Evolutionary conservation across 1,284 basidiomycete species (phyloP).

Genomic region (Malassezia nana): DNA sequence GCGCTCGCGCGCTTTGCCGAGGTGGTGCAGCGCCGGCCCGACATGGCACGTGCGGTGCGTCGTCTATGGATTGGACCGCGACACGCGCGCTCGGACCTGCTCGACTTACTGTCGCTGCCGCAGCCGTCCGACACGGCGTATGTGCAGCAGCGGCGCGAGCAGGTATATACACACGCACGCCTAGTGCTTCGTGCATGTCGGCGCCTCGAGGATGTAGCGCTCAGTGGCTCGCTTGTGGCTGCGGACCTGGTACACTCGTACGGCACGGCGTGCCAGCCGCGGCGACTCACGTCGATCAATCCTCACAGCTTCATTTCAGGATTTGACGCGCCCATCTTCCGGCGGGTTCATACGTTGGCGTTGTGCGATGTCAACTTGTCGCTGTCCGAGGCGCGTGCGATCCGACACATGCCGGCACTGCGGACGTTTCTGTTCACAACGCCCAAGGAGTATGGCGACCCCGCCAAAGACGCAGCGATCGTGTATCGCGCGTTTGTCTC

Average conservation of each 20-base stretch:
- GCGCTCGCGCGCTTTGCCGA: conserved; percentile 4
- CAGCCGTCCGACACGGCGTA: conserved; percentile 22
- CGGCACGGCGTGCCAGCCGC: conserved; percentile 42
- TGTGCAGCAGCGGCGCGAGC: conserved; percentile 24
- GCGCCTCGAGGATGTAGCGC: conserved; percentile 32
- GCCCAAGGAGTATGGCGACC: conserved; percentile 39
- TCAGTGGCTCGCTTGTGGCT: conserved; percentile 35
- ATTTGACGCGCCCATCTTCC: conserved; percentile 41
- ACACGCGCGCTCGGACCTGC: conserved; percentile 30
- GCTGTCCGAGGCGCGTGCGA: conserved; percentile 35
- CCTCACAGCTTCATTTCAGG: conserved; percentile 40
- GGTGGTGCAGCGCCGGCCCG: conserved; percentile 8
- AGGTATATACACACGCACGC: conserved; percentile 22
- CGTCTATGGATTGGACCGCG: conserved; percentile 38
- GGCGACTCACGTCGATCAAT: conserved; percentile 35
- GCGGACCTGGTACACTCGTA: conserved; percentile 32
- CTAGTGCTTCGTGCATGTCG: conserved; percentile 35
- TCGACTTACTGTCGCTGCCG: conserved; percentile 34
- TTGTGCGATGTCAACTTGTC: conserved; percentile 41
- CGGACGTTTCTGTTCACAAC: conserved; percentile 30
- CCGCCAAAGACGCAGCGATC: conserved; percentile 25
- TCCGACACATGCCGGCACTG: conserved; percentile 31
- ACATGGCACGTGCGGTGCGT: conserved; percentile 26
- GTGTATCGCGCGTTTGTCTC: conserved; percentile 22
- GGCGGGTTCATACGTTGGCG: conserved; percentile 26